phyloP scores from a whole-genome alignment of 306 rosid species.

The Cucurbita argyrosperma region DNA sequence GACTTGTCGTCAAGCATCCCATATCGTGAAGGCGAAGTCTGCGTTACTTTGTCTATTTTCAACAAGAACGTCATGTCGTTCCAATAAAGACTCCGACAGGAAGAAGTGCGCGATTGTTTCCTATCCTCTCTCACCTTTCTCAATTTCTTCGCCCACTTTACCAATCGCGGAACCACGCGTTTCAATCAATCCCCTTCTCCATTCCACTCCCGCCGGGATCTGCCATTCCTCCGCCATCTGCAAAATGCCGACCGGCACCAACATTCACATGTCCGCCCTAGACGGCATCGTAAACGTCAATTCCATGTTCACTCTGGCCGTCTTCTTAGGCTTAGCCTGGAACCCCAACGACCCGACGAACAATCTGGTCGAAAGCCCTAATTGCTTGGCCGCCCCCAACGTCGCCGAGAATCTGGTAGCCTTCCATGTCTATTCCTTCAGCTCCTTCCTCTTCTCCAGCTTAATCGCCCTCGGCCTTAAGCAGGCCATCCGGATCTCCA shows the following conservation, averaged over 20 bases:
- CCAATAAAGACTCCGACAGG: no score
- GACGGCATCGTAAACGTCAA: slow-evolving; percentile 79
- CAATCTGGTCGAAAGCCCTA: slow-evolving; percentile 20
- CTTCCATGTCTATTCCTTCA: slow-evolving; percentile 92
- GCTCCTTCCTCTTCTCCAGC: slow-evolving; percentile 96
- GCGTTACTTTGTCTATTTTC: no score
- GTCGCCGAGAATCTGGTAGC: slow-evolving; percentile 59
- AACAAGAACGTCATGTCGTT: no score
- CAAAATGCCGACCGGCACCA: slow-evolving; percentile 39
- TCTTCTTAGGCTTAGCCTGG: slow-evolving; percentile 74
- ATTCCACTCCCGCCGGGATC: no score
- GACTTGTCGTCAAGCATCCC: neutral
- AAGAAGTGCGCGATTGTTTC: no score
- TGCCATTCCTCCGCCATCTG: no score
- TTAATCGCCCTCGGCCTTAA: slow-evolving; percentile 74
- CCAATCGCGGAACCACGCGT: neutral
- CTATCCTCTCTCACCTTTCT: no score
- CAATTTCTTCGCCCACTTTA: no score
- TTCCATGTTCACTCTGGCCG: slow-evolving; percentile 78
- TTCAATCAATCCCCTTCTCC: no score
- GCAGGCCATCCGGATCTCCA: slow-evolving; percentile 62
- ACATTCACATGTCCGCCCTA: slow-evolving; percentile 53
- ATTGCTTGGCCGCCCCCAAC: slow-evolving; percentile 39
- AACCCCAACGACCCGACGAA: slow-evolving; percentile 52
- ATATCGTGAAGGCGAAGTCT: no score